Base-by-base conservation (phyloP, 208 protist species). In the Polymyxa betae region DNA sequence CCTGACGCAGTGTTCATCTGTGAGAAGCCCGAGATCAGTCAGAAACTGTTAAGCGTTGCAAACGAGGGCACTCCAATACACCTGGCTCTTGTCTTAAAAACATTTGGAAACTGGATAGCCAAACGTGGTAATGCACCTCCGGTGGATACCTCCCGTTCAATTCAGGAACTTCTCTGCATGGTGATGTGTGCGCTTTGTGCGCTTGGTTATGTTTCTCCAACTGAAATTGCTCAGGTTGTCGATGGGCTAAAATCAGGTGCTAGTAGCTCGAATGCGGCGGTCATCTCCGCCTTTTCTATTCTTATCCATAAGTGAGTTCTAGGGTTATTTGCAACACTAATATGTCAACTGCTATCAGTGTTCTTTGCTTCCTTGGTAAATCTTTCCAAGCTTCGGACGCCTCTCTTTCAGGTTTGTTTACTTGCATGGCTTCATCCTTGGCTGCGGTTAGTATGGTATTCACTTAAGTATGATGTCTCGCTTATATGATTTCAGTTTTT, bases 281-380 rank as follows among this genome's bases (percentile, higher is more conserved):
- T 82, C 10, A 43, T 40, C 35, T 5, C 72, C 16, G 72, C n/a
- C n/a, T 82, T 40, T n/a, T 38, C n/a, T 35, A n/a, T 43, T 5
- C 35, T 82, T 82, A n/a, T 43, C 35, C 72, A 82, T 43, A 82
- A 82, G 72, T 82, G 40, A 5, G 72, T 35, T 35, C 72, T 40
- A 5, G 5, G 40, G 35, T 82, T 45, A 20, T 82, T 82, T 45
- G 5, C 16, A 40, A n/a, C 12, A 43, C n/a, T 82, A 43, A 45
- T 35, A 82, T n/a, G n/a, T n/a, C n/a, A n/a, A n/a, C 72, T 82
- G 5, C 16, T 35, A n/a, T 82, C 72, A 82, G 72, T n/a, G 40
- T 35, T 40, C 5, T 82, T 12, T 82, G 72, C 72, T 82, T 38
- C n/a, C 5, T 82, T 82, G 72, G 72, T 38, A 35, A n/a, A 35